Conservation (phyloP, 2,329 filamentous ascomycete genomes). For the Zymoseptoria tritici region DNA sequence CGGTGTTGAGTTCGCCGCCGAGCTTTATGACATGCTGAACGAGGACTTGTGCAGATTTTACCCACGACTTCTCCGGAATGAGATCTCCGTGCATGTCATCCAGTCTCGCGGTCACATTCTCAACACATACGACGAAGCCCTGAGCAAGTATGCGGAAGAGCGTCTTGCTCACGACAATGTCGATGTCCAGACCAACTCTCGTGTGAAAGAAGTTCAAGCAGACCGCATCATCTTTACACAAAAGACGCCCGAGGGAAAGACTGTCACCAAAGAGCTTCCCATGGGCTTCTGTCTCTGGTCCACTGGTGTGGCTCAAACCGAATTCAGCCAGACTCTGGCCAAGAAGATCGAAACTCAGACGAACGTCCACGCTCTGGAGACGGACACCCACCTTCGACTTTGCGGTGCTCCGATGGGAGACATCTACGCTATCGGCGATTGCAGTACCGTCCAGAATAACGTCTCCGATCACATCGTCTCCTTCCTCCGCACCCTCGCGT, state of each 20-base stretch:
- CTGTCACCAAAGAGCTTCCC: constrained; percentile 84
- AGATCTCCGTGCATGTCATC: constrained; percentile 95
- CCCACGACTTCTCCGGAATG: constrained; percentile 84
- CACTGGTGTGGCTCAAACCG: constrained; percentile 81
- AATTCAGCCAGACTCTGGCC: constrained; percentile 69
- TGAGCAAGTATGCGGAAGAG: constrained; percentile 86
- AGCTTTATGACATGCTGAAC: constrained; percentile 91
- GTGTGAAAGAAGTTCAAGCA: constrained; percentile 77
- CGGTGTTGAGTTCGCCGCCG: constrained; percentile 94
- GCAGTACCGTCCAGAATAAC: constrained; percentile 95
- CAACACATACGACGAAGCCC: constrained; percentile 94
- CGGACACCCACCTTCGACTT: constrained; percentile 83
- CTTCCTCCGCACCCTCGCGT: constrained; percentile 82
- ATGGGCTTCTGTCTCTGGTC: constrained; percentile 98
- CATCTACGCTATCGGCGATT: constrained; percentile 94
- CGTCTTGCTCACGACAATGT: constrained; percentile 87
- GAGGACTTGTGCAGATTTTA: constrained; percentile 82
- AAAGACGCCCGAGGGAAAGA: constrained; percentile 62
- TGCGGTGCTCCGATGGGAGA: constrained; percentile 85
- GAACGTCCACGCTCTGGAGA: constrained; percentile 88
- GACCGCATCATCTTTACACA: constrained; percentile 89
- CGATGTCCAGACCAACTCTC: constrained; percentile 83
- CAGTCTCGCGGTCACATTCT: constrained; percentile 91
- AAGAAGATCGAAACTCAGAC: constrained; percentile 71
- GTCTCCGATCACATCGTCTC: constrained; percentile 82